Evolutionary conservation across 495 filamentous ascomycete genomes (phyloP), one percentile per base, ranked within the genome.

Genomic region (Podospora comata): DNA sequence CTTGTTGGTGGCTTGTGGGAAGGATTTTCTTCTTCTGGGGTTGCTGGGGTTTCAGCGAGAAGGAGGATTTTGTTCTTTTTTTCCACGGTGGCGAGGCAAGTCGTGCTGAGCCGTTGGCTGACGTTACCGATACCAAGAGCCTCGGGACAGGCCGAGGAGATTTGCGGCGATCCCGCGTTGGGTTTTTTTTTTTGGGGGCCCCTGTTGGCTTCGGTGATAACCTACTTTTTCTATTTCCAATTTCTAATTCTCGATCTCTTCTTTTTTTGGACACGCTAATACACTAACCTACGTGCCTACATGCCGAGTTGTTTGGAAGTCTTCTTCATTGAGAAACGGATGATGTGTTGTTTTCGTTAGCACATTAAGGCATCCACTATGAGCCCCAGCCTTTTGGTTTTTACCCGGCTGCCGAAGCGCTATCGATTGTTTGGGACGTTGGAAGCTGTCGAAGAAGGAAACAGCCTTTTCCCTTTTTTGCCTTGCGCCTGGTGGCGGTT

Each of bases 131-230:
- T 16, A 9, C 5, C 39, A 48, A 48, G 15, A 19, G n/a, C 23
- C 55, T 58, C 55, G 55, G 55, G 55, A 19, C 55, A 58, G 23
- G 55, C 55, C 55, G 55, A 58, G 9, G 15, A 9, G 55, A 58
- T 58, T 58, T 58, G 55, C 55, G 55, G 55, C 11, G 55, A 58
- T 58, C 55, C 55, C 55, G 55, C 18, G n/a, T 4, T 26, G n/a
- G 7, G 20, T 5, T 32, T 32, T 58, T 58, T 11, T 23, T 23
- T 23, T 23, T 23, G 23, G 23, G 23, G 23, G 9, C 39, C 39
- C 39, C 39, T 48, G 39, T 48, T 48, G 39, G 39, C 23, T 23
- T 23, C 2, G 39, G 39, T 48, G 9, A 2, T 13, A 3, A 48
- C 15, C 2, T 32, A 32, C 30, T 32, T 32, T 32, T 48, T 48